phyloP scores from a whole-genome alignment of 23 red algal genomes.

The Gracilaria gracilis region DNA sequence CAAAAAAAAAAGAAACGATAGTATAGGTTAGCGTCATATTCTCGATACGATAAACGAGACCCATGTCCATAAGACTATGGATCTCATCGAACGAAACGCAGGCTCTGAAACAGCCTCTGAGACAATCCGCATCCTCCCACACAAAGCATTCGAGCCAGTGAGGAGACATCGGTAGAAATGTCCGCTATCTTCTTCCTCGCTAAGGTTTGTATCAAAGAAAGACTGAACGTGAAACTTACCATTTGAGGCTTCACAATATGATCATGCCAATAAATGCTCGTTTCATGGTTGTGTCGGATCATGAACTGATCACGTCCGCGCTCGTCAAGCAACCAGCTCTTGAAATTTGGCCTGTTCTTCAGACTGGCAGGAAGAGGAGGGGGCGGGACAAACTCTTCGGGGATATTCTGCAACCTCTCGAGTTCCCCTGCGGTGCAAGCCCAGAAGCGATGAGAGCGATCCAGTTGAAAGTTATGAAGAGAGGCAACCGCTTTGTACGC shows the following conservation, averaged over 20 bases:
- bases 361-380: constrained; percentile 34
- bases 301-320: constrained; percentile 95
- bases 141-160: neutral
- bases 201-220: neutral
- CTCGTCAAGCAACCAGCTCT: constrained; percentile 84
- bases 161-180: neutral
- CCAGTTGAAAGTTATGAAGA: constrained; percentile 86
- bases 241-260: constrained; percentile 68
- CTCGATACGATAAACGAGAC: neutral
- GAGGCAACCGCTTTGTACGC: constrained; percentile 80
- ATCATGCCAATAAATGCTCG: constrained; percentile 92
- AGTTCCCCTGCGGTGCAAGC: constrained; percentile 73
- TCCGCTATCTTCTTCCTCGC: constrained; percentile 22
- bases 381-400: constrained; percentile 72
- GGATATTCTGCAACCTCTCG: constrained; percentile 49
- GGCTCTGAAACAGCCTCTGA: constrained; percentile 44
- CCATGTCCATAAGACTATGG: neutral
- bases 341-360: constrained; percentile 72
- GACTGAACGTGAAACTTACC: constrained; percentile 58
- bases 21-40: neutral
- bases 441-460: constrained; percentile 78
- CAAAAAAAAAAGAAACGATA: neutral
- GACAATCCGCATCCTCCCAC: constrained; percentile 26
- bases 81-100: neutral
- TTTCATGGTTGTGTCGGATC: constrained; percentile 81